Base-by-base conservation (phyloP, 345 rosid genomes). In the Lumnitzera littorea region DNA sequence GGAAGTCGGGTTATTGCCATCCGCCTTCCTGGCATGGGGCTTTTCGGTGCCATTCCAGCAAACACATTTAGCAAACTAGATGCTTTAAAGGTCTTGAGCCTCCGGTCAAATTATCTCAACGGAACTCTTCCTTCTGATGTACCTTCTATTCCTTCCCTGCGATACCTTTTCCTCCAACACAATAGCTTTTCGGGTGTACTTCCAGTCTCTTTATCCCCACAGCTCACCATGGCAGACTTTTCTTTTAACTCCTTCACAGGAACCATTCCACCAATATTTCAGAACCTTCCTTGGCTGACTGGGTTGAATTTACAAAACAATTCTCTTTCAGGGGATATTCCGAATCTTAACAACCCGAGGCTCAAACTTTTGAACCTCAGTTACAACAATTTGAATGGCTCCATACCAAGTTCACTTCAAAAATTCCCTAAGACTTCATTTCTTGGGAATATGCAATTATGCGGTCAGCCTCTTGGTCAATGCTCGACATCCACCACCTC, bases 11-110 rank as follows among this genome's bases (percentile, higher is more conserved):
- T 87, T 52, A 58, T 75, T 5, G 70, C 79, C 1, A 57, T 90
- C 48, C 86, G 63, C 60, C 88, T 90, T 49, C 97, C 97, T 0
- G 97, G 85, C 0, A 65, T 83, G 48, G 97, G 95, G 8, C 81
- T 90, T 56, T 72, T 66, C 2, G 97, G 97, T 25, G 56, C 80
- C 31, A 54, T 90, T 27, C 87, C 97, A 0, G 53, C 70, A 14
- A 68, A 78, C 46, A 85, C 82, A 48, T 57, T 90, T 11, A 80
- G 76, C 11, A 77, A 74, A 60, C 90, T 90, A 14, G 70, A 76
- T 24, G 84, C 82, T 51, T 82, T 87, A 10, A 56, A 61, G 67
- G 66, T 83, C 62, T 81, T 90, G 47, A 87, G 97, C 67, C 84
- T 90, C 61, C 70, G 95, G 56, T 87, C 97, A 13, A 90, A 90